A percentile compares a stretch with the other conserved stretches of the same genome.
phyloP scores from a whole-genome alignment of 495 filamentous ascomycete species.

The Bacidia rubella region DNA sequence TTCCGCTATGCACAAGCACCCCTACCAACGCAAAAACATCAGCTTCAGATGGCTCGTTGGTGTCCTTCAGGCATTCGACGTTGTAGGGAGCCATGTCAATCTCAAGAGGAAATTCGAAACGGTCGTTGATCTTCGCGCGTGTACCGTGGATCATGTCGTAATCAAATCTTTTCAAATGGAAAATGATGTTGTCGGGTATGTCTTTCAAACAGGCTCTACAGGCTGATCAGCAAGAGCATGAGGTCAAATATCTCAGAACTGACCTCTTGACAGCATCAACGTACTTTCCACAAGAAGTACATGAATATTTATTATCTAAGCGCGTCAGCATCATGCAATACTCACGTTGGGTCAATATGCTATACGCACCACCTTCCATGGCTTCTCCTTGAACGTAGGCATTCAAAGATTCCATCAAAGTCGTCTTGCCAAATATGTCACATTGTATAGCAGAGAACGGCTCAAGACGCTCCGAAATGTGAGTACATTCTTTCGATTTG shows the following conservation, averaged over 20 bases:
- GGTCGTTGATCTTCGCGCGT: slow-evolving; percentile 90
- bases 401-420: slow-evolving; percentile 72
- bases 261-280: slow-evolving; percentile 89
- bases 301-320: slow-evolving; percentile 92
- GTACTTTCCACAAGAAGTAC: slow-evolving; percentile 75
- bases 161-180: slow-evolving; percentile 92
- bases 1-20: slow-evolving; percentile 82
- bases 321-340: slow-evolving; percentile 18
- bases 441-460: slow-evolving; percentile 93
- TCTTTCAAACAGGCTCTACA: slow-evolving; percentile 76
- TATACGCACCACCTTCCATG: slow-evolving; percentile 74
- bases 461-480: slow-evolving; percentile 83
- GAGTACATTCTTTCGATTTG: slow-evolving; percentile 82
- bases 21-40: slow-evolving; percentile 90
- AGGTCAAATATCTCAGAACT: slow-evolving; percentile 8
- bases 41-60: slow-evolving; percentile 31
- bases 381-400: slow-evolving; percentile 93
- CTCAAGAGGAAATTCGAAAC: slow-evolving; percentile 69
- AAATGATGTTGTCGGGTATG: slow-evolving; percentile 86
- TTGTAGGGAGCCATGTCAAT: slow-evolving; percentile 92
- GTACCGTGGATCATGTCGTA: slow-evolving; percentile 77
- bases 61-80: slow-evolving; percentile 66
- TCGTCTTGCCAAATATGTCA: slow-evolving; percentile 86
- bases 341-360: not conserved
- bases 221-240: slow-evolving; percentile 11